Base-by-base conservation (phyloP, 306 rosid genomes). In the Corylus americana region DNA sequence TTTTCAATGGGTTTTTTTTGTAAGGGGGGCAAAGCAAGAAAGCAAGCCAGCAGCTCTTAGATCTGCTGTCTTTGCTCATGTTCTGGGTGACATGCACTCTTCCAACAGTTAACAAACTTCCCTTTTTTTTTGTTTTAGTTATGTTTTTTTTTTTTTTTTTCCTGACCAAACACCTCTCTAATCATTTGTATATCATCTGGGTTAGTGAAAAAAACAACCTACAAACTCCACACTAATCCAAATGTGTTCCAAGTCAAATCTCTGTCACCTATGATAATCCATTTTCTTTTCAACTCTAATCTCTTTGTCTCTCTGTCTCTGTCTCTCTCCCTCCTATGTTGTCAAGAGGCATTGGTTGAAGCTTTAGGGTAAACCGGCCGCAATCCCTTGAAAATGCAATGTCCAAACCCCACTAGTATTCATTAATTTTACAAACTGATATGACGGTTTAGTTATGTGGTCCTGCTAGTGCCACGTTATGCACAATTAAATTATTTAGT, bases 81-180 rank as follows among this genome's bases (percentile, higher is more conserved):
- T 89, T 90, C 83, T 92, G 86, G 97, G 98, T 84, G 94, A 94
- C 98, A 92, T 1, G 66, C 61, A 67, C 62, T 67, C 59, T 77
- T 77, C 70, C 88, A 84, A 82, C 76, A 49, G 79, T 84, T 80
- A 88, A 74, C 78, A 78, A 69, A 25, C 25, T 22, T 0, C 25
- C 25, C 25, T 76, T 80, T 68, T 62, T 42, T 71, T 84, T 80
- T 67, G 53, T 75, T 63, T 57, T 71, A 70, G 47, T 71, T 71
- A 51, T 85, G 84, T 80, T 88, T 81, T 31, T 31, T 29, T 29
- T 31, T 31, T 31, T 31, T 31, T 1, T 31, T 31, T 1, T 2
- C 2, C 55, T 85, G 10, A 62, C 72, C 78, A 70, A 76, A 74
- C 55, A 31, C 35, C 35, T 71, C 85, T 29, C 91, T 88, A 90